These are phyloP conservation scores for Rhodotorula sp. DNA, from an alignment of 1,284 basidiomycete genomes.

Conservation along the genomic window DNA sequence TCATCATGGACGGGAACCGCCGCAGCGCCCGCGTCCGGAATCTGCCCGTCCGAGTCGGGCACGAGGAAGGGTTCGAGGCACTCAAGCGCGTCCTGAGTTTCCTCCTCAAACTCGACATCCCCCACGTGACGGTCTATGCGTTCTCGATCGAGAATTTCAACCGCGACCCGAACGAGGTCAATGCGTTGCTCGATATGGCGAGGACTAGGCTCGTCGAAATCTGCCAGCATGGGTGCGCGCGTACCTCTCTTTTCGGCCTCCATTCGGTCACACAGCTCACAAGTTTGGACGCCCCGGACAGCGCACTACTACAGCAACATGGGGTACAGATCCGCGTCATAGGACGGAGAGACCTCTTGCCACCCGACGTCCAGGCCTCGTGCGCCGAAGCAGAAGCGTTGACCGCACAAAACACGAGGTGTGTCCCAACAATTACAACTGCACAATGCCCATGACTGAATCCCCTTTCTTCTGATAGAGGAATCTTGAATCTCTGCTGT, in stretches of 20 bases:
- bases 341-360: constrained; percentile 74
- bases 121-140: constrained; percentile 86
- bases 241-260: not conserved
- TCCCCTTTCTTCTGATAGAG: not conserved
- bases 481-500: constrained; percentile 87
- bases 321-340: constrained; percentile 82
- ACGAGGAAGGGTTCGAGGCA: constrained; percentile 79
- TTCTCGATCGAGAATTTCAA: constrained; percentile 98
- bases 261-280: not conserved
- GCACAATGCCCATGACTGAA: not conserved
- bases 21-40: constrained; percentile 76
- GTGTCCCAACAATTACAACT: constrained; percentile 37
- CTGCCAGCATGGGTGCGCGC: constrained; percentile 70
- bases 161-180: constrained; percentile 79
- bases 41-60: constrained; percentile 69
- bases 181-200: constrained; percentile 79
- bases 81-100: constrained; percentile 68
- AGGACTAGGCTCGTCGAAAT: constrained; percentile 79
- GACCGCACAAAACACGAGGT: constrained; percentile 74
- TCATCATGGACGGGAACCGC: constrained; percentile 98
- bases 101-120: constrained; percentile 70
- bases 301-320: constrained; percentile 73
- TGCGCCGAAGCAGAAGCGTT: constrained; percentile 71
- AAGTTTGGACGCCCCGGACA: constrained; percentile 46
- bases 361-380: constrained; percentile 67